phyloP scores from a whole-genome alignment of 2,329 filamentous ascomycete species.

The Aspergillus chevalieri region DNA sequence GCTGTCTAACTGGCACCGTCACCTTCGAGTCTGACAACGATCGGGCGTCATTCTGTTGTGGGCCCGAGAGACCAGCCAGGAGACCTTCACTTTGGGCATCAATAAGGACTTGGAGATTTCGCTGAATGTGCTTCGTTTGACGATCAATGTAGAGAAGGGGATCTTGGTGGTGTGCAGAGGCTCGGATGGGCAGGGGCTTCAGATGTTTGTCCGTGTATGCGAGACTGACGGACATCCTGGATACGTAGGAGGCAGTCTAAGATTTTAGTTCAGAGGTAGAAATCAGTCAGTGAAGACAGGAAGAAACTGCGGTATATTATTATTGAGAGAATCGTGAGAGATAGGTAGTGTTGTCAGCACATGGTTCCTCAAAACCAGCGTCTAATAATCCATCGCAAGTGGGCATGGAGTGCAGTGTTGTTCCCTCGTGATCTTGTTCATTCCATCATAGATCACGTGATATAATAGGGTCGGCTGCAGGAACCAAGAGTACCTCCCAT shows the following conservation, averaged over 20 bases:
- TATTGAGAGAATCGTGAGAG: not conserved
- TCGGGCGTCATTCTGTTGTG: conserved; percentile 33
- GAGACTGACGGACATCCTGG: conserved; percentile 27
- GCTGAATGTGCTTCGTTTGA: conserved; percentile 50
- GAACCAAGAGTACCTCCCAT: conserved; percentile 20
- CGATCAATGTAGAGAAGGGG: conserved; percentile 47
- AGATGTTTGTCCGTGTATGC: conserved; percentile 19
- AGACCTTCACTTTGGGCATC: conserved; percentile 57
- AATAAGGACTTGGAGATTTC: conserved; percentile 53
- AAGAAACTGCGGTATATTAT: not conserved
- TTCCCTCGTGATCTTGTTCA: conserved; percentile 1
- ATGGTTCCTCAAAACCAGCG: not conserved
- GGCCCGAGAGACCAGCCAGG: conserved; percentile 41
- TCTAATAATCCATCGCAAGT: not conserved
- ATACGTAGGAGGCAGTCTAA: not conserved
- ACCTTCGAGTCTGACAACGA: conserved; percentile 34
- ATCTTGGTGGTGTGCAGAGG: conserved; percentile 29
- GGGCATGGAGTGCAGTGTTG: too few species aligned
- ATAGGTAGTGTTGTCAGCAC: not conserved
- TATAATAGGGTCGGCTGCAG: conserved; percentile 19
- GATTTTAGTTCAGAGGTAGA: not conserved
- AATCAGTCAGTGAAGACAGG: not conserved
- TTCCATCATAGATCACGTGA: conserved; percentile 18
- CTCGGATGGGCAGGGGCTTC: conserved; percentile 23
- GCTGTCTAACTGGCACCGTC: conserved; percentile 34